A percentile compares a stretch with the other conserved stretches of the same genome.
phyloP scores from a whole-genome alignment of 352 stramenopile species.

The Phytophthora chlamydospora region DNA sequence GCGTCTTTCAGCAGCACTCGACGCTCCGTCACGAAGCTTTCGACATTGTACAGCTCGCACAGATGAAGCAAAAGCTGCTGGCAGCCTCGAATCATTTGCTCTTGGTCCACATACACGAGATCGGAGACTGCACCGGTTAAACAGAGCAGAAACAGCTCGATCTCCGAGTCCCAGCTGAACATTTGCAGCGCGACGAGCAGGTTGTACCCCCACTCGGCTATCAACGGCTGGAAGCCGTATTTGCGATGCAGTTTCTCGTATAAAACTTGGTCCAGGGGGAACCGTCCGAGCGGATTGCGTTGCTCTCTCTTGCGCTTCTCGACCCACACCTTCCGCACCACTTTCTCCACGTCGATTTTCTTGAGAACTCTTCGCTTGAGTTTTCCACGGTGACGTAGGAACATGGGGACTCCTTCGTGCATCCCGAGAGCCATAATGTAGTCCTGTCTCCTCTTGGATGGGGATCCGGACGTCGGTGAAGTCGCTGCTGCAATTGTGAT shows the following conservation, averaged over 20 bases:
- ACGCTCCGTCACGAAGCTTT: conserved; percentile 58
- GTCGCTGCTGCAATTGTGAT: conserved; percentile 22
- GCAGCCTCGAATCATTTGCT: conserved; percentile 66
- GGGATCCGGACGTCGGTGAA: conserved; percentile 13
- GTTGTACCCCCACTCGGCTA: conserved; percentile 89
- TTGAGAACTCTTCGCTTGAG: conserved; percentile 64
- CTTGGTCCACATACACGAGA: conserved; percentile 74
- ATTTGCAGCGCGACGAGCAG: conserved; percentile 69
- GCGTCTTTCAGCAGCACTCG: conserved; percentile 78
- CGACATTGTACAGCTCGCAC: conserved; percentile 57
- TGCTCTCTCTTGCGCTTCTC: conserved; percentile 76
- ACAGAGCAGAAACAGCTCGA: conserved; percentile 80
- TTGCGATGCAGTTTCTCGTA: conserved; percentile 83
- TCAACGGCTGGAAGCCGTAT: conserved; percentile 81
- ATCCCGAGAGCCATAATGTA: conserved; percentile 67
- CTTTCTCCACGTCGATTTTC: conserved; percentile 69
- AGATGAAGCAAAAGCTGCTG: conserved; percentile 51
- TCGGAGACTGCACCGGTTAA: conserved; percentile 75
- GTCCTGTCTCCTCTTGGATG: conserved; percentile 54
- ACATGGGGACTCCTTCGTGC: conserved; percentile 66
- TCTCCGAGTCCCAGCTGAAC: conserved; percentile 79
- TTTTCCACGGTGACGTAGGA: conserved; percentile 79
- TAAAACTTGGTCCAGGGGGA: conserved; percentile 67
- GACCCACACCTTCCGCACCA: conserved; percentile 76
- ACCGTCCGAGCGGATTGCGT: conserved; percentile 50